Base-by-base conservation (phyloP, 2,329 filamentous ascomycete genomes). In the Neurospora sp. region DNA sequence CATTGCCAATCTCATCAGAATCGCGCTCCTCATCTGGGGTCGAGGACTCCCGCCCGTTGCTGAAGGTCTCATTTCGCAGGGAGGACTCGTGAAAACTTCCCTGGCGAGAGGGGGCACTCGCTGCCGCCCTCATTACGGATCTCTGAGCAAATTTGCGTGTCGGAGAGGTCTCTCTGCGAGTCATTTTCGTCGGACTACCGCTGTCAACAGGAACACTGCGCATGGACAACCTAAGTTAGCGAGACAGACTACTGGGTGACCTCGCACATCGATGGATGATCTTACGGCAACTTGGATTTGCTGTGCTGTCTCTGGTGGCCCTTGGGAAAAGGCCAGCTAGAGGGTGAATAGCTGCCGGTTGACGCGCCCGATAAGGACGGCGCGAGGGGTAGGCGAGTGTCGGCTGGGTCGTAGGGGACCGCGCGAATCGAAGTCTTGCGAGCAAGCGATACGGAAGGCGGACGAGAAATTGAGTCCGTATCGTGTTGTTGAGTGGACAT, bases 311-410 rank as follows among this genome's bases (percentile, higher is more conserved):
- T 62, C 23, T 62, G 52, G 28, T 62, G 52, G 7, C 52, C 28
- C 9, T 71, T 73, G 10, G 66, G 70, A 23, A 72, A 73, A 4
- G 70, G 72, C 72, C 71, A 73, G 10, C 62, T 69, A 8, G 68
- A 72, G 1, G 71, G 70, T 33, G 72, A 73, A 28, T 71, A 69
- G 19, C 42, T 70, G 9, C 69, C 68, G 4, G 67, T 9, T 8
- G 58, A 15, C 7, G 38, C 23, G 67, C 38, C 36, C 23, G 38
- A 42, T 3, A 33, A 17, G 19, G 38, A 40, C 11, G 19, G 19
- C 13, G 52, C 52, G 52, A 62, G 23, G 52, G 52, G 52, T 33
- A 62, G 28, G 15, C 52, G 52, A 10, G 52, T n/a, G 19, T 71
- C 67, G 36, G 39, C 52, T 13, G 58, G 58, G 40, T 36, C 70